Evolutionary conservation across 1,284 basidiomycete genomes (phyloP), one percentile per base, ranked within the genome.

Genomic region (Wallemia ichthyophaga): DNA sequence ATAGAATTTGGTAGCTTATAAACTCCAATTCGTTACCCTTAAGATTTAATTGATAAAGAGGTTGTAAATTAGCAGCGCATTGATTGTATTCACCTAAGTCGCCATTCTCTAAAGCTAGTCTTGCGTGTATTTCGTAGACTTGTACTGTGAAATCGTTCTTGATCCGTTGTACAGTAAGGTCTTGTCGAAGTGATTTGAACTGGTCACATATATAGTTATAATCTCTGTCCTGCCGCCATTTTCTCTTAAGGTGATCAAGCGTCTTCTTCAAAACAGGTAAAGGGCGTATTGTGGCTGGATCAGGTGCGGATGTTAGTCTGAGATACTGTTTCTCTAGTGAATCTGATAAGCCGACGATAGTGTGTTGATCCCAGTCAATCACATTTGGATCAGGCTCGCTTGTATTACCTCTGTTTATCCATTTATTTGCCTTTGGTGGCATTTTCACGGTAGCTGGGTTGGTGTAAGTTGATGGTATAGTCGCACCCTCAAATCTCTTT

Each of bases 21-120:
- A 98, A 99, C 72, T 99, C 94, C 68, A 89, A 82, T 13, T 81
- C 80, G 67, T 85, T 83, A 56, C 92, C 94, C 59, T 80, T 78
- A 60, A 99, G 80, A 56, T 87, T 87, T 62, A 88, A 78, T 65
- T 92, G 88, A 70, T 98, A 98, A 28, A 99, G 78, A 59, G 78
- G 78, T 66, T 85, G 83, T 58, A 98, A 73, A 67, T 87, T 84
- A 33, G 83, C 83, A 70, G 95, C 89, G 71, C 94, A 99, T 71
- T 92, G 85, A 69, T 96, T 98, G 69, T 94, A 98, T 77, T 99
- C 94, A 65, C 94, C 89, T 75, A 98, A 83, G 69, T 99, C 94
- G 67, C 78, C 80, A 88, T 94, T 84, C 75, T 94, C 88, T 25
- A 95, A 73, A 54, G 94, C 94, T 73, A 98, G 94, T 26, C 94